Conservation (phyloP, 2,329 filamentous ascomycete genomes). For the Triangularia setosa region DNA sequence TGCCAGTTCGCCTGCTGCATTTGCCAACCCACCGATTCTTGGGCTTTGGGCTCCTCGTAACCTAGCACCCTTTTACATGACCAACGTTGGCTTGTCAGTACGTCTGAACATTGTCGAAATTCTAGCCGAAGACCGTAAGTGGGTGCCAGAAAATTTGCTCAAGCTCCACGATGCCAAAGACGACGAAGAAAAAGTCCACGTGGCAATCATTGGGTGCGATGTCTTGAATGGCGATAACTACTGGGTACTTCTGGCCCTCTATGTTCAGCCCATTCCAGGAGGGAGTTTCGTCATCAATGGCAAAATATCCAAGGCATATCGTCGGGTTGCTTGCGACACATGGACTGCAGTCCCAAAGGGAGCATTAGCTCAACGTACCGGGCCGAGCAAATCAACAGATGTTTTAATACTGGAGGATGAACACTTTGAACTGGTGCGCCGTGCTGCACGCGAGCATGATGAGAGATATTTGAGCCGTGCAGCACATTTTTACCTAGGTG, state of each 20-base stretch:
- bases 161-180: neutral
- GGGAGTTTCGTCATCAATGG: neutral
- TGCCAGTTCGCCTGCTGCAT: neutral
- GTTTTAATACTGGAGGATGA: neutral
- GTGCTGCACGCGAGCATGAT: neutral
- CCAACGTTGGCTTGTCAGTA: neutral
- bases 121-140: neutral
- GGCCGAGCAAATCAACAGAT: neutral
- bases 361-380: neutral
- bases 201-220: neutral
- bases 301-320: neutral
- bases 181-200: neutral
- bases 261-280: neutral
- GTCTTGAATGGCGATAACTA: neutral
- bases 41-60: neutral
- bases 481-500: too few species aligned
- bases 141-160: neutral
- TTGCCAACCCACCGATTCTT: neutral
- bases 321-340: neutral
- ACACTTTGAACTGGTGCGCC: neutral
- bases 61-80: neutral
- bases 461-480: neutral
- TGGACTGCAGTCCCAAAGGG: neutral
- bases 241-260: neutral
- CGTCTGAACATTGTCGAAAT: neutral